Conservation (phyloP, 2,329 filamentous ascomycete species). For the Aspergillus thermomutatus region DNA sequence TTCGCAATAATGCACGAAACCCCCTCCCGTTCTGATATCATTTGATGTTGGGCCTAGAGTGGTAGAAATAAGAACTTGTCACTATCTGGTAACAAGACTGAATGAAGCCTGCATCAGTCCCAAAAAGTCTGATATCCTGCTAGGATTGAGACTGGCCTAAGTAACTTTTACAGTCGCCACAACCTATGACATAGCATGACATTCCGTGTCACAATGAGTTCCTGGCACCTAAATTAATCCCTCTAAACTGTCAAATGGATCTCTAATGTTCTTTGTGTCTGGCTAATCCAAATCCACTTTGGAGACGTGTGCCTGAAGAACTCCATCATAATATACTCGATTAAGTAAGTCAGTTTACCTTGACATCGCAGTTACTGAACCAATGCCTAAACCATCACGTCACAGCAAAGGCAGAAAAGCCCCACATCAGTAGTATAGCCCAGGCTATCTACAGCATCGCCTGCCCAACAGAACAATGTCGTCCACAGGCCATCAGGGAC, state of each 20-base stretch:
- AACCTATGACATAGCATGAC: neutral
- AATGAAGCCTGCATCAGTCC: too few relatives aligned
- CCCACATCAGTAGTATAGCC: neutral
- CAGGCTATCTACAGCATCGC: neutral
- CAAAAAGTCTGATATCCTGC: neutral
- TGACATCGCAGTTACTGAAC: neutral
- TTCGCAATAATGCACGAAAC: neutral
- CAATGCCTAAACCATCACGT: neutral
- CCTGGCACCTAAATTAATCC: neutral
- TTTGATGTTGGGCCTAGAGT: neutral
- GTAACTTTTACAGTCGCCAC: neutral
- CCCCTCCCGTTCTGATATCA: neutral
- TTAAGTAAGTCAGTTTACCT: neutral
- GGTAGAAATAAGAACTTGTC: neutral
- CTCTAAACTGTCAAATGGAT: neutral
- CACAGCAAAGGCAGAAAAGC: neutral
- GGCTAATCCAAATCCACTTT: neutral
- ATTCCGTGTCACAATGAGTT: neutral
- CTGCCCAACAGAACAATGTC: neutral
- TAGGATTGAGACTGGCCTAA: neutral
- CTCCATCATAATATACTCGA: neutral
- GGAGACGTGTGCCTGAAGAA: neutral
- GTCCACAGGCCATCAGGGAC: slow-evolving; percentile 8
- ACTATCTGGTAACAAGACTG: neutral
- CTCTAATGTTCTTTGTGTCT: neutral